Percentiles rank a stretch among this genome's conserved stretches.
These are phyloP conservation scores for Geotrichum restrictum DNA, from an alignment of 1,139 yeast species.

Conservation along the genomic window DNA sequence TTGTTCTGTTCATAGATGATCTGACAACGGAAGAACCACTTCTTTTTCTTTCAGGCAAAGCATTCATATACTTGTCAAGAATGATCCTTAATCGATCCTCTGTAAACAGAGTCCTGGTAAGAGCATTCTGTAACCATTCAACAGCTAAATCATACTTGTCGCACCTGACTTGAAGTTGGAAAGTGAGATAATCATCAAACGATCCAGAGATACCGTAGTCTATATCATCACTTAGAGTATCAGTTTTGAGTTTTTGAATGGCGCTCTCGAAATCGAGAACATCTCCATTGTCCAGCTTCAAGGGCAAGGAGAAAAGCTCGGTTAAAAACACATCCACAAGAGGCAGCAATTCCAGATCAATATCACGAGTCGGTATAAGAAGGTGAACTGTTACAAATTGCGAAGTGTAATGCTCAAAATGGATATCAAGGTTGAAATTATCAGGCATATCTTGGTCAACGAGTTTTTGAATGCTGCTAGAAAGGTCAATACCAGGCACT, in stretches of 20 bases:
- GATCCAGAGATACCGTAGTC: constrained; percentile 52
- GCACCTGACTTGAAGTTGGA: constrained; percentile 59
- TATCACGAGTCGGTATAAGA: constrained; percentile 58
- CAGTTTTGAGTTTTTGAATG: constrained; percentile 65
- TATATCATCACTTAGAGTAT: constrained; percentile 59
- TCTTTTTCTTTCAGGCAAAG: constrained; percentile 76
- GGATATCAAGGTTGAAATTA: constrained; percentile 64
- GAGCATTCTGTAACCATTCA: constrained; percentile 66
- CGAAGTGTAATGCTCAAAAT: constrained; percentile 75
- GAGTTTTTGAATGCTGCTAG: constrained; percentile 32
- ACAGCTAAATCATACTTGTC: constrained; percentile 65
- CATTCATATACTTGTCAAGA: constrained; percentile 68
- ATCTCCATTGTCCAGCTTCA: constrained; percentile 58
- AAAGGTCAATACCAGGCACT: no score
- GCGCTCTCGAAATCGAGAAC: constrained; percentile 68
- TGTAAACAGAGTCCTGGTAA: constrained; percentile 67
- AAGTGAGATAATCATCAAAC: constrained; percentile 53
- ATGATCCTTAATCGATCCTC: constrained; percentile 64
- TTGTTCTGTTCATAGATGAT: constrained; percentile 54
- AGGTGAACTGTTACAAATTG: constrained; percentile 73
- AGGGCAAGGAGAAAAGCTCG: constrained; percentile 67
- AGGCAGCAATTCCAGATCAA: constrained; percentile 57
- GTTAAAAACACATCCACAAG: constrained; percentile 61
- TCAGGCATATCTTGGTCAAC: constrained; percentile 41
- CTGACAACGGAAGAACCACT: constrained; percentile 69